Conservation (phyloP, 805 yeast genomes). For the Candida gorgasii region DNA sequence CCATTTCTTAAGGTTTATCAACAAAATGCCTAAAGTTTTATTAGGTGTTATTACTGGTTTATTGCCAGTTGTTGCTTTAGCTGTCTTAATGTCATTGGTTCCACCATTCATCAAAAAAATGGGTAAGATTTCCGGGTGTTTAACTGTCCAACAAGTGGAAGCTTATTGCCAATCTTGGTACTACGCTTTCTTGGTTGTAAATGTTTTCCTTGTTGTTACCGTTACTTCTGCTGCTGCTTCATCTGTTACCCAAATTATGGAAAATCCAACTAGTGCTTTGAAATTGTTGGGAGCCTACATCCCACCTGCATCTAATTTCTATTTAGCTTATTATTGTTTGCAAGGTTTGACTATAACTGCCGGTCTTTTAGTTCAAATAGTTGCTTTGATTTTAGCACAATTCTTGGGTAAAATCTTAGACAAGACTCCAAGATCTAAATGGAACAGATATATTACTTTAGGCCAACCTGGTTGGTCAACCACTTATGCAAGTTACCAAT, state of each 20-base stretch:
- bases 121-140: slow-evolving; percentile 74
- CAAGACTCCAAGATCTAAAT: slow-evolving; percentile 87
- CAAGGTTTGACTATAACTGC: slow-evolving; percentile 80
- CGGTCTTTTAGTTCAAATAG: slow-evolving; percentile 75
- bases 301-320: slow-evolving; percentile 91
- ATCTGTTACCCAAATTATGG: slow-evolving; percentile 66
- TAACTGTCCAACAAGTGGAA: slow-evolving; percentile 73
- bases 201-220: slow-evolving; percentile 84
- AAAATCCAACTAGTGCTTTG: slow-evolving; percentile 72
- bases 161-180: slow-evolving; percentile 84
- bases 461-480: slow-evolving; percentile 79
- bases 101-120: slow-evolving; percentile 65
- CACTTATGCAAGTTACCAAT: slow-evolving; percentile 73
- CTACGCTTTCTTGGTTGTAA: slow-evolving; percentile 87
- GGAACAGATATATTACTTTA: slow-evolving; percentile 71
- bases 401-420: slow-evolving; percentile 72
- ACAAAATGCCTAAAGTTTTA: slow-evolving; percentile 52
- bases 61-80: slow-evolving; percentile 65
- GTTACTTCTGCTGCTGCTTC: slow-evolving; percentile 82
- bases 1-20: slow-evolving; percentile 56
- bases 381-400: slow-evolving; percentile 68
- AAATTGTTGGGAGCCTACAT: slow-evolving; percentile 68
- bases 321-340: slow-evolving; percentile 76
- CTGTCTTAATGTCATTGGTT: slow-evolving; percentile 63
- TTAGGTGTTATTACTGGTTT: slow-evolving; percentile 68